A percentile compares a stretch with the other conserved stretches of the same genome.
Evolutionary conservation across 495 filamentous ascomycete species (phyloP).

Genomic region (Aspergillus avenaceus): DNA sequence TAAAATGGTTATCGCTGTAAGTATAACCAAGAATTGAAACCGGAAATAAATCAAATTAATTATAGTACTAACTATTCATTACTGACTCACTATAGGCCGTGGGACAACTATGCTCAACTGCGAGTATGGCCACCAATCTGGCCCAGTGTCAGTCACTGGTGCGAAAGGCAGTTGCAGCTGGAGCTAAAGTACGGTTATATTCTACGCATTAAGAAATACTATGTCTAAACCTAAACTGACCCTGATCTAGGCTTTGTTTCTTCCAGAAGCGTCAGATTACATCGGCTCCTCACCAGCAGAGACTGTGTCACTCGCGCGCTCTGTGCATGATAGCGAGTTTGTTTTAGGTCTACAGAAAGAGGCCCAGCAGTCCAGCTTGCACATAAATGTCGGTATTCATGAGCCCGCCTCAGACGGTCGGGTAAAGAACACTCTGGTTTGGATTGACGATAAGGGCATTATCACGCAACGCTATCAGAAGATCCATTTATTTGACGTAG

Average conservation of each 20-base stretch:
- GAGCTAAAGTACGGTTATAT: constrained; percentile 62
- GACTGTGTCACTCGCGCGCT: constrained; percentile 59
- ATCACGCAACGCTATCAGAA: constrained; percentile 72
- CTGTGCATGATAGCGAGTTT: constrained; percentile 57
- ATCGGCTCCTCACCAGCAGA: constrained; percentile 64
- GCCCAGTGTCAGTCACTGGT: constrained; percentile 68
- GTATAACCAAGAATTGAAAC: constrained; percentile 2
- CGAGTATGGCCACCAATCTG: constrained; percentile 74
- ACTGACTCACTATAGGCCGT: constrained; percentile 58
- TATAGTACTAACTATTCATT: neutral
- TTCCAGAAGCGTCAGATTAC: constrained; percentile 91
- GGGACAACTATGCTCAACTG: constrained; percentile 82
- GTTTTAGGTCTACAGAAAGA: constrained; percentile 66
- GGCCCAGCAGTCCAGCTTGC: constrained; percentile 54
- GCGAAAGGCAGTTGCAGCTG: constrained; percentile 65
- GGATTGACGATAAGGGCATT: constrained; percentile 62
- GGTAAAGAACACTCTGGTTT: constrained; percentile 62
- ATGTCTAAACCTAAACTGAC: constrained; percentile 7
- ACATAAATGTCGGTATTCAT: constrained; percentile 88
- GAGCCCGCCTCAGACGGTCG: constrained; percentile 57
- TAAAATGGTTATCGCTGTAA: constrained; percentile 39
- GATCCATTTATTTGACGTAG: constrained; percentile 72
- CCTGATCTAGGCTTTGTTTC: constrained; percentile 66
- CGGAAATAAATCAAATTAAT: neutral
- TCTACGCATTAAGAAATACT: neutral